Evolutionary conservation across 805 yeast genomes (phyloP), one percentile per base, ranked within the genome.

Genomic region (Kluyveromyces nonfermentans): DNA sequence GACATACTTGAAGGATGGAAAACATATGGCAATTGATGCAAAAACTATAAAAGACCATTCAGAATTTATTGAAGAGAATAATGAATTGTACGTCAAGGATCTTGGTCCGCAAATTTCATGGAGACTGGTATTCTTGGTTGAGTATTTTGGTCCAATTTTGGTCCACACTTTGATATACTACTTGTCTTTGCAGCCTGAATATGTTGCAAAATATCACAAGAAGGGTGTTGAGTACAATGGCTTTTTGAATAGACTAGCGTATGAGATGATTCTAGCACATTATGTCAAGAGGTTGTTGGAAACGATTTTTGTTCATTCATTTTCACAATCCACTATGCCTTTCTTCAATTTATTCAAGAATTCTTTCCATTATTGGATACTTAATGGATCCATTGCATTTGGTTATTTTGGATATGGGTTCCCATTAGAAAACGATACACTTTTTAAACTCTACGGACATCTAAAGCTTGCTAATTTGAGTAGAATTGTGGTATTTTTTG

Each of bases 301-400:
- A 67, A 87, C 96, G 7, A 51, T 83, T 19, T 80, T 78, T 57
- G 80, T 93, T 41, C 98, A 93, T 67, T 72, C 75, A 48, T 93
- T 93, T 60, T 85, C 96, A 18, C 71, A 79, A 46, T 80, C 86
- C 20, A 93, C 98, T 12, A 93, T 93, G 98, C 98, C 98, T 4
- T 56, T 84, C 35, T 75, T 78, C 61, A 85, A 87, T 64, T 66
- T 93, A 46, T 85, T 90, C 73, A 87, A 89, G 67, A 93, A 93
- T 69, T 81, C 88, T 33, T 70, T 75, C 51, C 97, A 93, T 63
- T 93, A 93, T 67, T 90, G 97, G 97, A 62, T 85, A n/a, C 69
- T 90, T 51, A 82, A 88, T 43, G 97, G 97, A 7, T 59, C 75
- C 10, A 62, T 72, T 67, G 52, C 73, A 52, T 36, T 73, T 50